phyloP scores from a whole-genome alignment of 805 yeast genomes.

The Saccharomycopsis fodiens region DNA sequence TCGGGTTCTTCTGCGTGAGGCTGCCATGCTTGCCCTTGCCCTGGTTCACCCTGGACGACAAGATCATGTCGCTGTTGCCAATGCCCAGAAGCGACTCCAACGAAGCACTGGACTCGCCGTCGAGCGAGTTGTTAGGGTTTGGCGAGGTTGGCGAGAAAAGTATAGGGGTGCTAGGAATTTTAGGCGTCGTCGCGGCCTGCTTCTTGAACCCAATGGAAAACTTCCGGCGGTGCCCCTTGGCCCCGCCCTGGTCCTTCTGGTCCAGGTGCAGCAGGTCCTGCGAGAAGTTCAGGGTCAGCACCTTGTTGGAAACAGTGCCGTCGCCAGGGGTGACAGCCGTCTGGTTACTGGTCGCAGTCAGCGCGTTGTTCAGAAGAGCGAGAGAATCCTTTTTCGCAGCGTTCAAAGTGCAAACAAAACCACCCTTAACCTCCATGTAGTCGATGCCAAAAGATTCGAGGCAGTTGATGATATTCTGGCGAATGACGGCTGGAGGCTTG shows the following conservation, averaged over 20 bases:
- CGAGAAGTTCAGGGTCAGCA: conserved; percentile 17
- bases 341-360: conserved; percentile 18
- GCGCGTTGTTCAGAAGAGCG: conserved; percentile 19
- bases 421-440: conserved; percentile 87
- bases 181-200: conserved; percentile 20
- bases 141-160: conserved; percentile 28
- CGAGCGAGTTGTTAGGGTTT: conserved; percentile 20
- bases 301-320: conserved; percentile 6
- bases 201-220: conserved; percentile 24
- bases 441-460: conserved; percentile 70
- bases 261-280: conserved; percentile 17
- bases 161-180: conserved; percentile 20
- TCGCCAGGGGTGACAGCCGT: conserved; percentile 19
- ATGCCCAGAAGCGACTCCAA: conserved; percentile 23
- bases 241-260: conserved; percentile 9
- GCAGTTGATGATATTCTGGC: conserved; percentile 75
- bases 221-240: conserved; percentile 18
- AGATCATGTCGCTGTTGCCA: conserved; percentile 21
- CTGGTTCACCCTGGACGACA: conserved; percentile 19
- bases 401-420: conserved; percentile 62
- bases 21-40: conserved; percentile 11
- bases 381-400: conserved; percentile 4
- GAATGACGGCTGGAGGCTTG: conserved; percentile 79
- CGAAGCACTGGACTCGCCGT: conserved; percentile 25
- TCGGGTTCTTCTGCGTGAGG: conserved; percentile 43